These are phyloP conservation scores for Pichia sp. DNA, from an alignment of 1,139 yeast species.

Conservation along the genomic window DNA sequence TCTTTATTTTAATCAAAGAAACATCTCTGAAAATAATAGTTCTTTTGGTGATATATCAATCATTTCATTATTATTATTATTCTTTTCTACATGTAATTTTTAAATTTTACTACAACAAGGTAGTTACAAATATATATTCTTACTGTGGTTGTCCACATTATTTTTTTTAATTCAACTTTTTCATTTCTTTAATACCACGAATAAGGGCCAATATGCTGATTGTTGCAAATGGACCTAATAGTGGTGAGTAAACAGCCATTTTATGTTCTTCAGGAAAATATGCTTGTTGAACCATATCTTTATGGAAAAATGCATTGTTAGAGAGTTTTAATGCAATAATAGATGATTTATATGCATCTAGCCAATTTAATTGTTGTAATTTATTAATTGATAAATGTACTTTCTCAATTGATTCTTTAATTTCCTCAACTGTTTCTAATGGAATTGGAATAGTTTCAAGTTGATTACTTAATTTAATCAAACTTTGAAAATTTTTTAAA, in stretches of 20 bases:
- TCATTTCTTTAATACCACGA: slow-evolving; percentile 35
- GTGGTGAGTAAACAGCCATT: slow-evolving; percentile 84
- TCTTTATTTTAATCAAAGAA: too few species aligned
- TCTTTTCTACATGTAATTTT: too few species aligned
- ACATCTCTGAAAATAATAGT: too few species aligned
- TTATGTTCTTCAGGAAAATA: slow-evolving; percentile 94
- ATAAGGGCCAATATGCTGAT: slow-evolving; percentile 58
- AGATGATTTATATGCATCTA: slow-evolving; percentile 45
- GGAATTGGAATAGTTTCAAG: slow-evolving; percentile 83
- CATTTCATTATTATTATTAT: too few species aligned
- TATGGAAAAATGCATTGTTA: slow-evolving; percentile 81
- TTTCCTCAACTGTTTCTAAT: slow-evolving; percentile 46
- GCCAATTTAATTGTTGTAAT: slow-evolving; percentile 28
- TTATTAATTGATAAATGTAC: slow-evolving; percentile 18
- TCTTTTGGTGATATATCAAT: too few species aligned
- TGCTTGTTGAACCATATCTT: slow-evolving; percentile 90
- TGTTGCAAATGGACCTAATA: slow-evolving; percentile 76
- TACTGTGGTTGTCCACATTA: too few species aligned
- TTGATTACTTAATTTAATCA: slow-evolving; percentile 59
- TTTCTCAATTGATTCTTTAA: slow-evolving; percentile 33
- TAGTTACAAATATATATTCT: too few species aligned
- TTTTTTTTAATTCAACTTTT: not conserved
- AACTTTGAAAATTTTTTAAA: slow-evolving; percentile 58
- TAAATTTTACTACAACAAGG: too few species aligned
- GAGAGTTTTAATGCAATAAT: slow-evolving; percentile 51